Evolutionary conservation across 2,329 filamentous ascomycete genomes (phyloP).

Genomic region (Lachnellula arida): DNA sequence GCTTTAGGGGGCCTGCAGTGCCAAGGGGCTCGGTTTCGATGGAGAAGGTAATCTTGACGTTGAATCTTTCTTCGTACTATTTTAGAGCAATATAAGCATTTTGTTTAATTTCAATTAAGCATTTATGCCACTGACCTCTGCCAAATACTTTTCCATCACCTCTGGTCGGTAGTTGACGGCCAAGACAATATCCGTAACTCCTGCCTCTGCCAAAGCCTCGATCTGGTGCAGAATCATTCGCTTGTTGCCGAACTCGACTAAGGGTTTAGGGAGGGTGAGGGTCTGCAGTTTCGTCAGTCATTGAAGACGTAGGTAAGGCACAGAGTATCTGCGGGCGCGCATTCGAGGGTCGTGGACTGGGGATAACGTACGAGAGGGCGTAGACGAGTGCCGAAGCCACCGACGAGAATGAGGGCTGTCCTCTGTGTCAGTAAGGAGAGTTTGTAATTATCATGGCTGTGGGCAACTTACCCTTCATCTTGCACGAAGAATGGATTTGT

Average conservation of each 20-base stretch:
- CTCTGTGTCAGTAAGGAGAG: constrained; percentile 18
- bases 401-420: constrained; percentile 93
- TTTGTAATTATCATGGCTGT: background rate
- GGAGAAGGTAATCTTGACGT: constrained; percentile 94
- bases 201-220: constrained; percentile 85
- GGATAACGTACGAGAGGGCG: constrained; percentile 74
- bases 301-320: constrained; percentile 25
- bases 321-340: constrained; percentile 10
- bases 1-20: constrained; percentile 90
- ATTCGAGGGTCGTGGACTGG: constrained; percentile 12
- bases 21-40: constrained; percentile 94
- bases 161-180: constrained; percentile 98
- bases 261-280: constrained; percentile 91
- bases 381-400: constrained; percentile 96
- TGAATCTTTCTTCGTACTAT: constrained; percentile 85
- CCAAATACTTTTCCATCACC: constrained; percentile 90
- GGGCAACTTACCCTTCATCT: constrained; percentile 30
- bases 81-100: constrained; percentile 14
- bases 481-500: constrained; percentile 17
- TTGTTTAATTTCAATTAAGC: background rate
- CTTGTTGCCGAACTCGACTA: constrained; percentile 98
- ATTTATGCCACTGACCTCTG: constrained; percentile 59
- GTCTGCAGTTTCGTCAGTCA: constrained; percentile 53
- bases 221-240: constrained; percentile 99
- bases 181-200: constrained; percentile 95